These are phyloP conservation scores for Glarea lozoyensis DNA, from an alignment of 495 filamentous ascomycete genomes.

Conservation along the genomic window DNA sequence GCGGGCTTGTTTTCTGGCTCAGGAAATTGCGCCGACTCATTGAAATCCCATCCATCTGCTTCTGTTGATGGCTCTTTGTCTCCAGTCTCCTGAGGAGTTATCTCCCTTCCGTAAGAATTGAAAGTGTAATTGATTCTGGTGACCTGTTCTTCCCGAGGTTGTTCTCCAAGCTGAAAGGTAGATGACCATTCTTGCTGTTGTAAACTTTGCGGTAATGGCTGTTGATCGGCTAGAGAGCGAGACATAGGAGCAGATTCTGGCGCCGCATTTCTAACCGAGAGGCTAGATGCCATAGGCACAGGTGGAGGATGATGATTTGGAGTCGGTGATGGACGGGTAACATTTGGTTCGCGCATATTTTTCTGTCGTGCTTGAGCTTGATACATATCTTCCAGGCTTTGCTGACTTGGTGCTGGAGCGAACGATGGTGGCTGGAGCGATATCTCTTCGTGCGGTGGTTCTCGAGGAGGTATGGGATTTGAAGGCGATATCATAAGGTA, in stretches of 20 bases:
- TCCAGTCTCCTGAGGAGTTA: conserved; percentile 18
- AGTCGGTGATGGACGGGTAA: conserved; percentile 33
- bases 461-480: conserved; percentile 49
- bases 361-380: conserved; percentile 18
- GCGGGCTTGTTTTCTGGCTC: conserved; percentile 42
- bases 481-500: conserved; percentile 56
- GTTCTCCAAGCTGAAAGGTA: conserved; percentile 28
- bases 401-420: conserved; percentile 21
- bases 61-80: conserved; percentile 13
- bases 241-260: conserved; percentile 34
- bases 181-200: conserved; percentile 32
- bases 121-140: conserved; percentile 47
- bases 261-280: conserved; percentile 28
- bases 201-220: conserved; percentile 25
- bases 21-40: conserved; percentile 51
- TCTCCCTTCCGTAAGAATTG: conserved; percentile 44
- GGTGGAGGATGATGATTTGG: conserved; percentile 49
- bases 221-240: conserved; percentile 30
- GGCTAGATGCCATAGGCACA: conserved; percentile 24
- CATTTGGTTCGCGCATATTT: conserved; percentile 23
- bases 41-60: conserved; percentile 69
- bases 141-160: conserved; percentile 43
- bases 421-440: conserved; percentile 37
- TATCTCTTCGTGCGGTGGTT: conserved; percentile 40
- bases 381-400: conserved; percentile 18